These are phyloP conservation scores for Bryum argenteum DNA, from an alignment of 225 moss, liverwort and hornwort genomes.

Conservation along the genomic window DNA sequence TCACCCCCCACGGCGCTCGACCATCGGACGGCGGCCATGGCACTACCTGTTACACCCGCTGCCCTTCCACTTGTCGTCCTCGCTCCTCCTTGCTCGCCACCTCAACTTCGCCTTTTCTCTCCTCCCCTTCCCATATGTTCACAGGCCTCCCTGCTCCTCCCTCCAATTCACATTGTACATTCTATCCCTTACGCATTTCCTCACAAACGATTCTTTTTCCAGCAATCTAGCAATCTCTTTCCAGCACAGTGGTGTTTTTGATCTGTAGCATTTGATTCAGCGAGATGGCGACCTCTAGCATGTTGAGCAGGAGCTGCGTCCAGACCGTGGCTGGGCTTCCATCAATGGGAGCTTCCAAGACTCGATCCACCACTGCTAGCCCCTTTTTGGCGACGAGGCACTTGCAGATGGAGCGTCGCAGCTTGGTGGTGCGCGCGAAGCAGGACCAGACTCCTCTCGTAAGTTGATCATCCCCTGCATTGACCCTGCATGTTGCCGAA, in stretches of 20 bases:
- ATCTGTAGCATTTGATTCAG: background rate
- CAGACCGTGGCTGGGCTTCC: slow-evolving; percentile 24
- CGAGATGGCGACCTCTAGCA: background rate
- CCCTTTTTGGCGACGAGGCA: slow-evolving; percentile 15
- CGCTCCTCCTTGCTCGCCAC: background rate
- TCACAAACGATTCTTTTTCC: no score
- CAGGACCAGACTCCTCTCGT: slow-evolving; percentile 43
- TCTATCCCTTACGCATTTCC: no score
- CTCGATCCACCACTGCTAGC: background rate
- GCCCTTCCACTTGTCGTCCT: background rate
- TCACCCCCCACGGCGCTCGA: background rate
- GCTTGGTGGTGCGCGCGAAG: slow-evolving; percentile 29
- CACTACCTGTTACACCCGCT: background rate
- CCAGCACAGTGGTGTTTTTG: background rate
- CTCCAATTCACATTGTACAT: fast-evolving
- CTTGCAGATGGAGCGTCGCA: slow-evolving; percentile 31
- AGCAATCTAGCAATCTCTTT: no score
- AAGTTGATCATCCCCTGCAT: slow-evolving; percentile 33
- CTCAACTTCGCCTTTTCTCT: background rate
- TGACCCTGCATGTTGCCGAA: no score
- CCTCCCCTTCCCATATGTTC: background rate
- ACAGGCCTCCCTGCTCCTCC: background rate
- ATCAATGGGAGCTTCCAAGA: slow-evolving; percentile 1
- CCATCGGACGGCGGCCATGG: slow-evolving; percentile 15
- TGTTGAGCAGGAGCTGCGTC: slow-evolving; percentile 1